A percentile compares a stretch with the other conserved stretches of the same genome.
Conservation (phyloP, 768 basidiomycete genomes). For the Lactarius sp. region DNA sequence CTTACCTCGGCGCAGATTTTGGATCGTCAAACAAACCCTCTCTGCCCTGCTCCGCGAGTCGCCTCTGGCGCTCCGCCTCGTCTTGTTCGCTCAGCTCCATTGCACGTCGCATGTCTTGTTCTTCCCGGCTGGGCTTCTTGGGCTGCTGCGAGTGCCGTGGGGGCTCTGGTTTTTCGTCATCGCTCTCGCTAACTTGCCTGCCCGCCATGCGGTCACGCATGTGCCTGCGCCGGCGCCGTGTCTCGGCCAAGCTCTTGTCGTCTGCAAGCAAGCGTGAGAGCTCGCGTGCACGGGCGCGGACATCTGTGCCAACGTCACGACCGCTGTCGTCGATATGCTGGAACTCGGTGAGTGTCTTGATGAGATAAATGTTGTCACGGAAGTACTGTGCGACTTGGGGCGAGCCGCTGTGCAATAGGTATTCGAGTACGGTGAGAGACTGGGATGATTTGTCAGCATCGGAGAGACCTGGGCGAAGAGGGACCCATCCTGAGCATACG, state of each 20-base stretch:
- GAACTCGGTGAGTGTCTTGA: slow-evolving; percentile 98
- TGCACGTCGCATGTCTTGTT: slow-evolving; percentile 74
- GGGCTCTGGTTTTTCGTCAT: slow-evolving; percentile 31
- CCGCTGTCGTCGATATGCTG: slow-evolving; percentile 90
- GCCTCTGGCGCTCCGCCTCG: slow-evolving; percentile 66
- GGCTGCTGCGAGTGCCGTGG: slow-evolving; percentile 28
- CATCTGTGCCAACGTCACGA: slow-evolving; percentile 92
- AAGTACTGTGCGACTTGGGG: slow-evolving; percentile 97
- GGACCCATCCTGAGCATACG: slow-evolving; percentile 14
- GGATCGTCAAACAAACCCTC: slow-evolving; percentile 77
- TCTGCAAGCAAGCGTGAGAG: slow-evolving; percentile 89
- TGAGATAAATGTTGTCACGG: slow-evolving; percentile 89
- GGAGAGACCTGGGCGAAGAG: background rate
- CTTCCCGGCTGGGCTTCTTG: slow-evolving; percentile 42
- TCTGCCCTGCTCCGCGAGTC: slow-evolving; percentile 63
- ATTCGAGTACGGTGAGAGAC: slow-evolving; percentile 89
- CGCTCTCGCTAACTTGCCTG: slow-evolving; percentile 33
- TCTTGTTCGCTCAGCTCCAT: slow-evolving; percentile 89
- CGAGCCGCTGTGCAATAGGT: slow-evolving; percentile 88
- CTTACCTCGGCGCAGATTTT: slow-evolving; percentile 39
- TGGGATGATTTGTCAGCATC: slow-evolving; percentile 29
- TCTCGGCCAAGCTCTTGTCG: slow-evolving; percentile 68
- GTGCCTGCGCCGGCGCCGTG: slow-evolving; percentile 67
- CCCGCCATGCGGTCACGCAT: slow-evolving; percentile 92
- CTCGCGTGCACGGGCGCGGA: slow-evolving; percentile 93